These are phyloP conservation scores for Fagopyrum esculentum DNA, from an alignment of 148 eudicot species.

Conservation along the genomic window DNA sequence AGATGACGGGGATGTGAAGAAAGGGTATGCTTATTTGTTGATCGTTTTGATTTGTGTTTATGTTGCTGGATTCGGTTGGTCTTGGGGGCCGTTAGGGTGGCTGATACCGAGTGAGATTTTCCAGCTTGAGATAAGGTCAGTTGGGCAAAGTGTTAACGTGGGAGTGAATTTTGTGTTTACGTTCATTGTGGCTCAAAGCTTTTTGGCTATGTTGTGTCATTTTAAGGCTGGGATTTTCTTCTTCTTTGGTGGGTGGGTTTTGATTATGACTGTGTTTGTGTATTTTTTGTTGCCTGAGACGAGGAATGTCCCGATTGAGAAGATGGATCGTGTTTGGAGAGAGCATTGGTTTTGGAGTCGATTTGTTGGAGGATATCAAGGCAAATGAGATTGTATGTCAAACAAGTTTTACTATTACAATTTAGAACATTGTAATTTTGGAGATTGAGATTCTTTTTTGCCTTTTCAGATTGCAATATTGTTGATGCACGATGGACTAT, in stretches of 20 bases:
- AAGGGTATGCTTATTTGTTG: slow-evolving; percentile 22
- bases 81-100: slow-evolving; percentile 39
- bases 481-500: too few relatives aligned
- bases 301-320: slow-evolving; percentile 30
- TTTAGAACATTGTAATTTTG: too few relatives aligned
- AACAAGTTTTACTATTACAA: neutral
- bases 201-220: slow-evolving; percentile 28
- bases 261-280: slow-evolving; percentile 28
- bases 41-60: slow-evolving; percentile 21
- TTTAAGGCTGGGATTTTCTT: slow-evolving; percentile 32
- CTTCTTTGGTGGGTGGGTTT: slow-evolving; percentile 36
- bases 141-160: slow-evolving; percentile 30
- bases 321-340: slow-evolving; percentile 29
- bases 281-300: slow-evolving; percentile 29
- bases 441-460: too few relatives aligned
- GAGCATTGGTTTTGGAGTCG: slow-evolving; percentile 33
- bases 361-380: slow-evolving; percentile 12
- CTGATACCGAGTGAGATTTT: slow-evolving; percentile 34
- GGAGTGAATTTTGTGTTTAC: slow-evolving; percentile 26
- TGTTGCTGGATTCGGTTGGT: slow-evolving; percentile 28
- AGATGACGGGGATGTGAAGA: slow-evolving; percentile 27
- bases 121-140: slow-evolving; percentile 28
- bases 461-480: too few relatives aligned
- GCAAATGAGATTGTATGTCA: neutral
- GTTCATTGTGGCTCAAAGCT: slow-evolving; percentile 23